Evolutionary conservation across 192 early-diverging fungal species (phyloP).

Genomic region (Kickxella alabastrina): DNA sequence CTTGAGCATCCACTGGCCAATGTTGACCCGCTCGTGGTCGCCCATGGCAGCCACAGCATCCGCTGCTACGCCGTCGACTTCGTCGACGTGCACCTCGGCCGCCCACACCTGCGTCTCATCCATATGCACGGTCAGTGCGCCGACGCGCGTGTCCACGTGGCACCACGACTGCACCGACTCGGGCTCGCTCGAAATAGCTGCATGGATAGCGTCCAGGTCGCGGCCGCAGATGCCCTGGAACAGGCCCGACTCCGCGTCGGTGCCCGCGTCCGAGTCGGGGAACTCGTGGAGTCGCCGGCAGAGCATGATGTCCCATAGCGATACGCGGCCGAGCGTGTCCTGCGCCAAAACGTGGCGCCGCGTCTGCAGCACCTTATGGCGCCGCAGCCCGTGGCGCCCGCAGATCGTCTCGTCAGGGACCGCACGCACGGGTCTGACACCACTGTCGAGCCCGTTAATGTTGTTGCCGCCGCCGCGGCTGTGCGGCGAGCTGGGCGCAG

Average conservation of each 20-base stretch:
- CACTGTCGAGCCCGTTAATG: too few relatives aligned
- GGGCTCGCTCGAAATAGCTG: conserved; percentile 18
- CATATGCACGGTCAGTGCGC: conserved; percentile 83
- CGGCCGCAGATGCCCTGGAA: conserved; percentile 32
- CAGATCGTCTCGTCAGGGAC: conserved; percentile 37
- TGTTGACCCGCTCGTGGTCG: conserved; percentile 40
- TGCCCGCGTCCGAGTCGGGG: conserved; percentile 53
- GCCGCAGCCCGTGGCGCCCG: conserved; percentile 63
- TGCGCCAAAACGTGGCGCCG: conserved; percentile 80
- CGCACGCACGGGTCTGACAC: conserved; percentile 27
- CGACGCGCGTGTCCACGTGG: conserved; percentile 84
- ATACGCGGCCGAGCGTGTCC: conserved; percentile 73
- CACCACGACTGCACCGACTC: conserved; percentile 92
- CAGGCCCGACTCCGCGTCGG: conserved; percentile 57
- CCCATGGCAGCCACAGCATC: conserved; percentile 36
- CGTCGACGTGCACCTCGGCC: conserved; percentile 87
- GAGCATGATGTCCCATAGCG: conserved; percentile 88
- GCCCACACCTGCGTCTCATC: conserved; percentile 75
- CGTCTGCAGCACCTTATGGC: conserved; percentile 74
- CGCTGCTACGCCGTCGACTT: conserved; percentile 53
- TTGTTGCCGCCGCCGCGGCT: not conserved
- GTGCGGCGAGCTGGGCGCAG: not conserved
- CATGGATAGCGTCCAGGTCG: conserved; percentile 39
- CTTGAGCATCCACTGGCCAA: conserved; percentile 54
- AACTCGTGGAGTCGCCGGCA: conserved; percentile 54